Percentiles rank a stretch among this genome's conserved stretches.
phyloP scores from a whole-genome alignment of 1,284 basidiomycete species.

The Takashimella tepidaria region DNA sequence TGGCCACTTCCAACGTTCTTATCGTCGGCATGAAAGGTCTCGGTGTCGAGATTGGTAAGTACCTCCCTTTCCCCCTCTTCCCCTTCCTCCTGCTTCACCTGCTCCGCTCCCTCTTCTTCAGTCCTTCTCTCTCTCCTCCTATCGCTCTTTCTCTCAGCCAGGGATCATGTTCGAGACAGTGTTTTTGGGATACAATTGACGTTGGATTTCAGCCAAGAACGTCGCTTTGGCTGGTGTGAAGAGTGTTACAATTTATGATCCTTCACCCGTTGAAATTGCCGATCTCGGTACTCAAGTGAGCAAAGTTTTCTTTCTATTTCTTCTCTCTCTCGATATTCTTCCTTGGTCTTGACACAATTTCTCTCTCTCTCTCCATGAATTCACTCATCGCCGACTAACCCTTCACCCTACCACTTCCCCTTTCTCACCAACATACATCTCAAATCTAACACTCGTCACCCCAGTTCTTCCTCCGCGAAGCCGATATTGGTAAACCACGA shows the following conservation, averaged over 20 bases:
- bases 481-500: slow-evolving; percentile 81
- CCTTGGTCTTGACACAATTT: too few species aligned
- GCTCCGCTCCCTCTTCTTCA: slow-evolving; percentile 3
- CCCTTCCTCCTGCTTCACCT: neutral
- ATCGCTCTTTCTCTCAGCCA: neutral
- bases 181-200: too few species aligned
- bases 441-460: neutral
- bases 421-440: too few species aligned
- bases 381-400: too few species aligned
- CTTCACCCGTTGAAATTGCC: slow-evolving; percentile 74
- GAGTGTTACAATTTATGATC: slow-evolving; percentile 94
- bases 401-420: too few species aligned
- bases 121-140: slow-evolving; percentile 4
- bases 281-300: slow-evolving; percentile 89
- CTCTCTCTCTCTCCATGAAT: too few species aligned
- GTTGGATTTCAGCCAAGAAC: slow-evolving; percentile 74
- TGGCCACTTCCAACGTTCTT: slow-evolving; percentile 94
- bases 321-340: too few species aligned
- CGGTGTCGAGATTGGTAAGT: slow-evolving; percentile 89
- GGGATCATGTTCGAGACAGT: too few species aligned
- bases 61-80: too few species aligned
- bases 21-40: slow-evolving; percentile 90
- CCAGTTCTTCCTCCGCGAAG: slow-evolving; percentile 88
- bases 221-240: slow-evolving; percentile 94
- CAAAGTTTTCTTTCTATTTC: slow-evolving; percentile 10